Conservation (phyloP, 805 yeast species). For the Saccharomycopsis schoenii region DNA sequence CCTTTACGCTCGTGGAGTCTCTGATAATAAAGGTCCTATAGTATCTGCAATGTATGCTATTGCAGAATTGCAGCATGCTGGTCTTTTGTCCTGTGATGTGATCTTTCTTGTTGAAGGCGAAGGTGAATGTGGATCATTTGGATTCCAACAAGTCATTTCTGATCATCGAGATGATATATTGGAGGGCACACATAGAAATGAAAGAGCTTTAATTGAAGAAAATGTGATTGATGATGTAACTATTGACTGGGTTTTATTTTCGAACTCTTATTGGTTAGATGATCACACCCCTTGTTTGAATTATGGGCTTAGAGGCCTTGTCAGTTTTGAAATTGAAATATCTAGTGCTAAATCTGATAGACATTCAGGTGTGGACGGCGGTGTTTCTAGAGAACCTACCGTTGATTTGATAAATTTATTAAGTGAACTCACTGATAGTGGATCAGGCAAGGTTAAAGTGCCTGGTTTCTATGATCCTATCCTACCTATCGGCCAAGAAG, state of each 20-base stretch:
- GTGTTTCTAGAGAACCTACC: constrained; percentile 79
- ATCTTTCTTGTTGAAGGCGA: constrained; percentile 88
- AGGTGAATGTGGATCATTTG: constrained; percentile 88
- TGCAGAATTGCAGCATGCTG: constrained; percentile 50
- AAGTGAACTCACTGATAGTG: constrained; percentile 48
- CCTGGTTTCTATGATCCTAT: constrained; percentile 71
- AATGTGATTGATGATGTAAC: constrained; percentile 31
- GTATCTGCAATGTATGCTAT: constrained; percentile 82
- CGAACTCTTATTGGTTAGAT: constrained; percentile 93
- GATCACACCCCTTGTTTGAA: constrained; percentile 83
- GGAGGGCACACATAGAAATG: constrained; percentile 20
- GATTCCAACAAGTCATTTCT: constrained; percentile 62
- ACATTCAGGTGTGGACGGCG: constrained; percentile 97
- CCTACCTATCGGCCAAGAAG: constrained; percentile 44
- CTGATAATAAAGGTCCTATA: constrained; percentile 92
- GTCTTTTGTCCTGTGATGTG: constrained; percentile 56
- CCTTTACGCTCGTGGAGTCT: constrained; percentile 82
- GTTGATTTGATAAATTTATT: constrained; percentile 71
- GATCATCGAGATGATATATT: constrained; percentile 46
- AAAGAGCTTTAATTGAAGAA: constrained; percentile 35
- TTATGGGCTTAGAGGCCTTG: constrained; percentile 88
- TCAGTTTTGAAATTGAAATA: constrained; percentile 67
- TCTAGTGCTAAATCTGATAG: constrained; percentile 73
- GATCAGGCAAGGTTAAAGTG: constrained; percentile 42
- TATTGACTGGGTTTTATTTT: constrained; percentile 81